These are phyloP conservation scores for Coemansia sp. DNA, from an alignment of 192 early-diverging fungal genomes.

Conservation along the genomic window DNA sequence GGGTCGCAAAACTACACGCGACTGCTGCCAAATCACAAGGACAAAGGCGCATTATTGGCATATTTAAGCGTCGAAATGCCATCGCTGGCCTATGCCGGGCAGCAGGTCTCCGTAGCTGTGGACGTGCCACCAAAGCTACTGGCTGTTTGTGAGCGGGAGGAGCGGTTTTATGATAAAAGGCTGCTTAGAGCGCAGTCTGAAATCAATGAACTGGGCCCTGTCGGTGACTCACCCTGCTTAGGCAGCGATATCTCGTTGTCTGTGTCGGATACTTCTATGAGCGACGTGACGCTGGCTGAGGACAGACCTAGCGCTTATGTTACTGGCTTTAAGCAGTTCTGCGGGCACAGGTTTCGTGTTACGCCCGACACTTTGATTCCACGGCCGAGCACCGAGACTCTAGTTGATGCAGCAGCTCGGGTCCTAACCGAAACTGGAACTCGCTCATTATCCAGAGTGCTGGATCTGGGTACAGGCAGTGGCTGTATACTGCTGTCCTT, in stretches of 20 bases:
- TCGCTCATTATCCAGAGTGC: constrained; percentile 15
- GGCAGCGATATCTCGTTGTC: background rate
- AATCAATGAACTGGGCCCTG: constrained; percentile 20
- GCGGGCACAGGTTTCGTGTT: constrained; percentile 57
- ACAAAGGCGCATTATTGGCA: constrained; percentile 60
- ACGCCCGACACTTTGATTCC: constrained; percentile 68
- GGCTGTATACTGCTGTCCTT: constrained; percentile 68
- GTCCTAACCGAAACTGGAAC: background rate
- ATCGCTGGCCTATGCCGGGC: constrained; percentile 20
- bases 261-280: constrained; percentile 10
- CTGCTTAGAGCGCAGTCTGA: constrained; percentile 45
- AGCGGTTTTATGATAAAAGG: constrained; percentile 52
- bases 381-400: constrained; percentile 63
- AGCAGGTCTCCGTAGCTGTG: constrained; percentile 14
- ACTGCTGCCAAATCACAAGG: constrained; percentile 55
- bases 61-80: constrained; percentile 49
- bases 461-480: constrained; percentile 76
- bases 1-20: constrained; percentile 58
- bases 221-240: background rate
- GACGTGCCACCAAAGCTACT: constrained; percentile 59
- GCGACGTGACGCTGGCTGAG: constrained; percentile 51
- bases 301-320: constrained; percentile 34
- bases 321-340: constrained; percentile 57
- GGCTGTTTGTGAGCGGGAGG: constrained; percentile 58
- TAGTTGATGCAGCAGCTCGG: constrained; percentile 56